These are phyloP conservation scores for Fusarium pseudonygamai DNA, from an alignment of 2,329 filamentous ascomycete genomes.

Conservation along the genomic window DNA sequence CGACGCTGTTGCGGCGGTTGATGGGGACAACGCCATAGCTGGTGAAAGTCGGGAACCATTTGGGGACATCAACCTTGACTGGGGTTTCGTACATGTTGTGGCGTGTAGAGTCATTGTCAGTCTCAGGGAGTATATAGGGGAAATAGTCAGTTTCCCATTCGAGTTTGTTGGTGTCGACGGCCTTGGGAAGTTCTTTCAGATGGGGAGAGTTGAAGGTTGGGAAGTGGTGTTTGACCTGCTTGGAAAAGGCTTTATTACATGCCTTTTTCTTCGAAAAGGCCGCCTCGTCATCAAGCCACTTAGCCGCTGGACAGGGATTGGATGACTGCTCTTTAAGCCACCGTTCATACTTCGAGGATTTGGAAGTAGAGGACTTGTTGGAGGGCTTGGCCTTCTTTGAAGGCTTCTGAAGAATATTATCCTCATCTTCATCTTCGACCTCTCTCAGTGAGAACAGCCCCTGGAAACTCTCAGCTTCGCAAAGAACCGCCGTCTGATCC, in stretches of 20 bases:
- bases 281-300: conserved; percentile 4
- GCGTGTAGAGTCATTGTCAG: not conserved
- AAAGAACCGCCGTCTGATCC: conserved; percentile 20
- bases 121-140: conserved; percentile 3
- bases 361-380: not conserved
- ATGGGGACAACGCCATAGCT: conserved; percentile 21
- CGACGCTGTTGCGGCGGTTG: not conserved
- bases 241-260: conserved; percentile 3
- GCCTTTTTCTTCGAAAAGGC: conserved; percentile 9
- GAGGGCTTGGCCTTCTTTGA: not conserved
- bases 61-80: conserved; percentile 8
- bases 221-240: conserved; percentile 15
- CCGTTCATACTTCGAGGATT: not conserved
- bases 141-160: not conserved
- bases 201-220: not conserved
- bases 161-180: not conserved
- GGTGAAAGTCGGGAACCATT: conserved; percentile 33
- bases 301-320: not conserved
- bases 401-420: too few species aligned
- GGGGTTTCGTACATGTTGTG: conserved; percentile 5
- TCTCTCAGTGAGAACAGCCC: not conserved
- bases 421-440: not conserved
- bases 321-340: conserved; percentile 8
- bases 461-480: conserved; percentile 7
- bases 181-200: not conserved